Percentiles rank a stretch among this genome's conserved stretches.
These are phyloP conservation scores for Lachancea lanzarotensis DNA, from an alignment of 805 yeast species.

Conservation along the genomic window DNA sequence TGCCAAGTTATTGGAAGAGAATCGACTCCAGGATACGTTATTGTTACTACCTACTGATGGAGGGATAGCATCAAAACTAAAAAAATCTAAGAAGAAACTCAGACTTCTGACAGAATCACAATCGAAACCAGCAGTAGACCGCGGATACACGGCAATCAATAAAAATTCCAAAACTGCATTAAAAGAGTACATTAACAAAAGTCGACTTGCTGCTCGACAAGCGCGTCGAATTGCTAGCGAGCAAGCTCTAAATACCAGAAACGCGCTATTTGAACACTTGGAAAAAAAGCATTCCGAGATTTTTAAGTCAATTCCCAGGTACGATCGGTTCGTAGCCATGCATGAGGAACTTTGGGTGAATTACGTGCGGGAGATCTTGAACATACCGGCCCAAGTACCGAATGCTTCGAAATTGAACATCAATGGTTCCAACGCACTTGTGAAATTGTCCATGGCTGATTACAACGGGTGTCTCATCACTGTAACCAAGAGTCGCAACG, in stretches of 20 bases:
- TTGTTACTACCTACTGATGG: constrained; percentile 34
- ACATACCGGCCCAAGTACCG: constrained; percentile 22
- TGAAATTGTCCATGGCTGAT: constrained; percentile 69
- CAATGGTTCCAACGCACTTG: constrained; percentile 34
- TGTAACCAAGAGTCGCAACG: constrained; percentile 53
- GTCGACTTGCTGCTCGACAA: constrained; percentile 19
- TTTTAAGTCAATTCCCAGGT: constrained; percentile 31
- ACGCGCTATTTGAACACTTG: constrained; percentile 21
- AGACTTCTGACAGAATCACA: constrained; percentile 9
- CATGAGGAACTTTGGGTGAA: constrained; percentile 61
- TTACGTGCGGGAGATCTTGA: constrained; percentile 55
- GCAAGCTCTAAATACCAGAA: constrained; percentile 12
- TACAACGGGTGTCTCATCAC: constrained; percentile 67
- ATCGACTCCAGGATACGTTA: constrained; percentile 27
- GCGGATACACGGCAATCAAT: constrained; percentile 22
- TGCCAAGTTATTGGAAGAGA: constrained; percentile 28
- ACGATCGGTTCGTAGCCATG: constrained; percentile 47
- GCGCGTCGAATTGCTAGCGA: constrained; percentile 27
- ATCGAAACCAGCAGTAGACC: constrained; percentile 17
- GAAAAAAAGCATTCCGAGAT: constrained; percentile 15
- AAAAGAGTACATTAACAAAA: constrained; percentile 21
- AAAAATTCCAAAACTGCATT: constrained; percentile 30
- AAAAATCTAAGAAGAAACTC: constrained; percentile 14
- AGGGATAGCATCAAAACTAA: constrained; percentile 20
- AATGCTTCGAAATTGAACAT: constrained; percentile 17